Percentiles rank a stretch among this genome's conserved stretches.
Evolutionary conservation across 2,329 filamentous ascomycete species (phyloP).

Genomic region (Ceratocystis harringtonii): DNA sequence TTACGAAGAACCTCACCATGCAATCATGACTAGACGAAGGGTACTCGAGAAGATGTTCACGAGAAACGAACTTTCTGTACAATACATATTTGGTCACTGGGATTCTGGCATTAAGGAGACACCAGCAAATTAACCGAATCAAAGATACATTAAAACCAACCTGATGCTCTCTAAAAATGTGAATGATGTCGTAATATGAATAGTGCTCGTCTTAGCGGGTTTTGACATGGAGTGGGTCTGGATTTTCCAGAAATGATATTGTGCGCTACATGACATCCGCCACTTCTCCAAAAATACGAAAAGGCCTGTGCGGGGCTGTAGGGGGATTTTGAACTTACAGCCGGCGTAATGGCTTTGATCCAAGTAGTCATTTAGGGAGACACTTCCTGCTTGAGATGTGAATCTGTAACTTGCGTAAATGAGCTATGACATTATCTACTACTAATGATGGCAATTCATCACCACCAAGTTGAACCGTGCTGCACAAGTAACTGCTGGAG

Average conservation of each 20-base stretch:
- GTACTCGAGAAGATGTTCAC: slow-evolving; percentile 16
- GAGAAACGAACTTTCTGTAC: slow-evolving; percentile 15
- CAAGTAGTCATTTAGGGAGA: not conserved
- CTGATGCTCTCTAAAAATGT: not conserved
- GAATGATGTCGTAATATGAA: not conserved
- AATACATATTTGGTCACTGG: slow-evolving; percentile 12
- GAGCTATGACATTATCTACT: not conserved
- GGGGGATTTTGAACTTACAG: not conserved
- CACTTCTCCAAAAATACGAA: not conserved
- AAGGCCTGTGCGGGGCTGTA: not conserved
- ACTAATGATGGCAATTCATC: not conserved
- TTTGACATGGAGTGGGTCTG: not conserved
- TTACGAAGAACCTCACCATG: not conserved
- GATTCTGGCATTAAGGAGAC: slow-evolving; percentile 11
- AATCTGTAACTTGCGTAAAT: not conserved
- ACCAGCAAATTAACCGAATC: slow-evolving; percentile 12
- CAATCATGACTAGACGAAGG: slow-evolving; percentile 4
- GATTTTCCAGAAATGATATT: not conserved
- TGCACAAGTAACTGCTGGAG: not conserved
- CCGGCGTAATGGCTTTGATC: not conserved
- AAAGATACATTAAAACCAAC: not conserved
- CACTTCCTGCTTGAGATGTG: not conserved
- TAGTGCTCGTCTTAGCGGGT: not conserved
- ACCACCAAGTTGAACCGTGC: not conserved
- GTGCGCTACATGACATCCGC: not conserved